A percentile compares a stretch with the other conserved stretches of the same genome.
Conservation (phyloP, 257 asterid species). For the Plantago major region DNA sequence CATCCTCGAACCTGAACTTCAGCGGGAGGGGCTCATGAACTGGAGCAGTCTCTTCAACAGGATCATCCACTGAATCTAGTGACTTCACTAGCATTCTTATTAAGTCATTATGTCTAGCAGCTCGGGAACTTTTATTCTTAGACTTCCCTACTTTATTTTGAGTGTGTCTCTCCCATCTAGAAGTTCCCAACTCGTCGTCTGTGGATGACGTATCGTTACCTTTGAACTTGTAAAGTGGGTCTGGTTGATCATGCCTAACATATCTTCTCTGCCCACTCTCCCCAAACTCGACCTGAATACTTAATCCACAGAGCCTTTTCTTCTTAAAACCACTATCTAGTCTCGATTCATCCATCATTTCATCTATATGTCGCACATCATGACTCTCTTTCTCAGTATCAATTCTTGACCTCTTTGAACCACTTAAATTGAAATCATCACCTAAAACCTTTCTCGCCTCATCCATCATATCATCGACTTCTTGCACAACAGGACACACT, state of each 20-base stretch:
- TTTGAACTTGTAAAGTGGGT: no score
- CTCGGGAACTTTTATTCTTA: slow-evolving; percentile 7
- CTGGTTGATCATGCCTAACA: no score
- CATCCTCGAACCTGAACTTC: slow-evolving; percentile 55
- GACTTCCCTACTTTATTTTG: background rate
- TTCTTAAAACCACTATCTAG: slow-evolving; percentile 5
- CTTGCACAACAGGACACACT: background rate
- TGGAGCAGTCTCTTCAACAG: slow-evolving; percentile 15
- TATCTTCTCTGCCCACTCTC: background rate
- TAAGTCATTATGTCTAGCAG: slow-evolving; percentile 21
- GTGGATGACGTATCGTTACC: background rate
- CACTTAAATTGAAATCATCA: no score
- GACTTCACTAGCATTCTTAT: slow-evolving; percentile 37
- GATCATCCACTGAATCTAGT: slow-evolving; percentile 26
- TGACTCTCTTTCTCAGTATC: background rate
- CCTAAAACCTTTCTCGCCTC: no score
- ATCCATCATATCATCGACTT: no score
- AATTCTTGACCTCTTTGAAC: background rate
- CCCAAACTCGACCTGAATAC: slow-evolving; percentile 1
- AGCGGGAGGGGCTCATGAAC: slow-evolving; percentile 26
- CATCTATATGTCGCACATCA: background rate
- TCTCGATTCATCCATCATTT: background rate
- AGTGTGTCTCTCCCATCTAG: background rate
- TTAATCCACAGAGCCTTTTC: slow-evolving; percentile 9
- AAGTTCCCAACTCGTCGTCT: slow-evolving; percentile 8